These are phyloP conservation scores for Nicotiana sylvestris DNA, from an alignment of 257 asterid genomes.

Conservation along the genomic window DNA sequence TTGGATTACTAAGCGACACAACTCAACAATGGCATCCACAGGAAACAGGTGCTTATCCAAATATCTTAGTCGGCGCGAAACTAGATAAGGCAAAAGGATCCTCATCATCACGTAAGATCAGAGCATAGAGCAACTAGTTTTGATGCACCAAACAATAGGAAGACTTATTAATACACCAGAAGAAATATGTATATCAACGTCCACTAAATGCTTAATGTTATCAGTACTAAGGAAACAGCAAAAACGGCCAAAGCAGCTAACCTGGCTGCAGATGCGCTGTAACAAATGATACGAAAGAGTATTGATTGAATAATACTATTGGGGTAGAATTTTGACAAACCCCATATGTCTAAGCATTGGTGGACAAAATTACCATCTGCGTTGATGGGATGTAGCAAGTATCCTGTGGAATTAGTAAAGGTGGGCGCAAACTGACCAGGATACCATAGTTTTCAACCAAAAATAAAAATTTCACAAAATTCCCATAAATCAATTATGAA, in stretches of 20 bases:
- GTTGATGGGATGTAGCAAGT: too few relatives aligned
- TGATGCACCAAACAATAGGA: not conserved
- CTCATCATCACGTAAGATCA: not conserved
- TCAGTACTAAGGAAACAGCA: not conserved
- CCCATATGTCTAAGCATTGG: too few relatives aligned
- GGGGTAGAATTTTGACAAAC: too few relatives aligned
- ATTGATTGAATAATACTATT: too few relatives aligned
- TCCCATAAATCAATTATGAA: too few relatives aligned
- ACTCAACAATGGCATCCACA: not conserved
- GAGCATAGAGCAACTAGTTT: not conserved
- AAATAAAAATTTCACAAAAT: too few relatives aligned
- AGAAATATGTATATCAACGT: not conserved
- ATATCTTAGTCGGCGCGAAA: not conserved
- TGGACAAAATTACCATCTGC: too few relatives aligned
- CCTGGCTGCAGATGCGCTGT: not conserved
- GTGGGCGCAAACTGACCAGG: too few relatives aligned
- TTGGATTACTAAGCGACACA: not conserved
- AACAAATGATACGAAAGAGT: not conserved
- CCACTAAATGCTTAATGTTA: not conserved
- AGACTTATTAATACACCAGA: not conserved
- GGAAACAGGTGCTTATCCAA: not conserved
- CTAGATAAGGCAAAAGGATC: not conserved
- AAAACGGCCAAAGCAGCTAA: not conserved
- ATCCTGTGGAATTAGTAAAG: too few relatives aligned
- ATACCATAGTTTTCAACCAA: too few relatives aligned